phyloP scores from a whole-genome alignment of 2,329 filamentous ascomycete genomes.

The Colletotrichum scovillei region DNA sequence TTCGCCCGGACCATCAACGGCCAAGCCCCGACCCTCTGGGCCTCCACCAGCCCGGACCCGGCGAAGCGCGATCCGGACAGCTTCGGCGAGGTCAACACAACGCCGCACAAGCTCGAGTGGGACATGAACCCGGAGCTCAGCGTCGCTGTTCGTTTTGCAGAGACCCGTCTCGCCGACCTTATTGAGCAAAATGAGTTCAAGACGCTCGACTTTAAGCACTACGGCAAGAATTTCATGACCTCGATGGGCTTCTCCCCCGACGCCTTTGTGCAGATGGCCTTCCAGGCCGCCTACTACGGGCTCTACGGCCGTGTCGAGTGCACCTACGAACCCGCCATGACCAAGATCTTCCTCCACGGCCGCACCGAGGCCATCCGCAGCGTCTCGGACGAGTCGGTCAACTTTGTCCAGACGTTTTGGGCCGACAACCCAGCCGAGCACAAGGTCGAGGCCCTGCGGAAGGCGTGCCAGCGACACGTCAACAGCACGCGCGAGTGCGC shows the following conservation, averaged over 20 bases:
- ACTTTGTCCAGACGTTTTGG: slow-evolving; percentile 96
- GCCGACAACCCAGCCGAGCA: slow-evolving; percentile 83
- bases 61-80: slow-evolving; percentile 90
- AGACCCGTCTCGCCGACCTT: slow-evolving; percentile 91
- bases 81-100: slow-evolving; percentile 93
- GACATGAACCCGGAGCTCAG: slow-evolving; percentile 93
- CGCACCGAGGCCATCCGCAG: slow-evolving; percentile 93
- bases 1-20: slow-evolving; percentile 97
- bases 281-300: slow-evolving; percentile 97
- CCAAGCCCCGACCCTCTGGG: slow-evolving; percentile 90
- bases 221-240: slow-evolving; percentile 98
- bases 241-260: slow-evolving; percentile 97
- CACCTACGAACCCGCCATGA: slow-evolving; percentile 98
- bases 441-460: slow-evolving; percentile 87
- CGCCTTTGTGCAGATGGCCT: slow-evolving; percentile 98
- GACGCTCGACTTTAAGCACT: slow-evolving; percentile 87
- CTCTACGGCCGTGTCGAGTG: slow-evolving; percentile 94
- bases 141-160: slow-evolving; percentile 92
- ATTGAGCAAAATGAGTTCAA: slow-evolving; percentile 98
- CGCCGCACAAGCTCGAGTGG: slow-evolving; percentile 96
- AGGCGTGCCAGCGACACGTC: slow-evolving; percentile 86
- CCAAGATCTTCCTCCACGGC: slow-evolving; percentile 91
- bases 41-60: slow-evolving; percentile 89
- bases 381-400: slow-evolving; percentile 84
- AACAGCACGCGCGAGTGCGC: slow-evolving; percentile 84